Percentiles rank a stretch among this genome's conserved stretches.
Conservation (phyloP, 1,139 yeast species). For the Blastobotrys buckinghamii region DNA sequence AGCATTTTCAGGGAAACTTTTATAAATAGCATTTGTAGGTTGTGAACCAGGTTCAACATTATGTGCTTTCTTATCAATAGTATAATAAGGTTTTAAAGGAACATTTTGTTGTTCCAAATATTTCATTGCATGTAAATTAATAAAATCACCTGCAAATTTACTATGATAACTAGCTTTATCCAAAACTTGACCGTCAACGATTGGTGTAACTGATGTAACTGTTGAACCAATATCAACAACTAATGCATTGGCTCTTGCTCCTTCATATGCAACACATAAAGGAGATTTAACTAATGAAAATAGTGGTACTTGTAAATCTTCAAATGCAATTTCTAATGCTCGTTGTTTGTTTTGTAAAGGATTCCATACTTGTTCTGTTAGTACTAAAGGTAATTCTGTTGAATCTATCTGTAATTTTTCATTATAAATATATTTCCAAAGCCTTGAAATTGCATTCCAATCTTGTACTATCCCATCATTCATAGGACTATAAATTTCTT, state of each 20-base stretch:
- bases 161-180: constrained; percentile 33
- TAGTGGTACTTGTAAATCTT: constrained; percentile 74
- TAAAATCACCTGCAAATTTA: constrained; percentile 39
- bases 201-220: constrained; percentile 73
- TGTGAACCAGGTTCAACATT: constrained; percentile 33
- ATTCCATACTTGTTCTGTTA: constrained; percentile 87
- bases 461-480: constrained; percentile 40
- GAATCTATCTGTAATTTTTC: constrained; percentile 48
- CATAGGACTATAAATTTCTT: constrained; percentile 37
- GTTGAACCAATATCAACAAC: constrained; percentile 34
- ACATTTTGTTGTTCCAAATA: constrained; percentile 27
- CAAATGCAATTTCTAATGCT: constrained; percentile 71
- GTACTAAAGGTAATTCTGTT: constrained; percentile 65
- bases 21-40: constrained; percentile 36
- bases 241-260: constrained; percentile 34
- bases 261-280: constrained; percentile 64
- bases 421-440: constrained; percentile 35
- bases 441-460: constrained; percentile 39
- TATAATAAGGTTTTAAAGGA: constrained; percentile 31
- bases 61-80: constrained; percentile 28
- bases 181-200: constrained; percentile 65
- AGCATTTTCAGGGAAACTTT: constrained; percentile 22
- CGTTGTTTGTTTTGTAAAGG: constrained; percentile 61
- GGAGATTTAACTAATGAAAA: constrained; percentile 80
- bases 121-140: constrained; percentile 33